Base-by-base conservation (phyloP, 345 rosid genomes). In the Cardamine resedifolia region DNA sequence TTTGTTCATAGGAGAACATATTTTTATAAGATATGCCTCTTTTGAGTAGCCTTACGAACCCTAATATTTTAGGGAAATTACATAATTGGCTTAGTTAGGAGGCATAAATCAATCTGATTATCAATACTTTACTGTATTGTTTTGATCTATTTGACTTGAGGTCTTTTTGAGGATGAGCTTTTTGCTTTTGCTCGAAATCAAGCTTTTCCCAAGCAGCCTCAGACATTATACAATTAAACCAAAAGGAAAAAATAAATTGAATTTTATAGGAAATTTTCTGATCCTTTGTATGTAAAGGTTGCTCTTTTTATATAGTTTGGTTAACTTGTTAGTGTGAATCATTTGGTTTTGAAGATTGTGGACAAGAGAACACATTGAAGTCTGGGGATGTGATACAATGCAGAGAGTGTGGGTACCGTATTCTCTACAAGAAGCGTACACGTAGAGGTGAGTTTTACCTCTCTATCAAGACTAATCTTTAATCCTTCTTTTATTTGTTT, bases 351-450 rank as follows among this genome's bases (percentile, higher is more conserved):
- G 34, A 68, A 76, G 96, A 94, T 74, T 94, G 97, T 75, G 97
- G 98, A 31, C 81, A 85, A 76, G 97, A 91, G 74, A 87, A 84
- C 60, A 83, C 87, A 7, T 55, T 88, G 82, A 89, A 89, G 90
- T 66, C 88, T 1, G 97, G 90, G 4, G 97, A 91, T 70, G 90
- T 89, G 51, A 85, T 91, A n/a, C 95, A 91, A 64, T 94, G 98
- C 88, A 73, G 91, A 7, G 97, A 94, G 79, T 91, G 98, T 55
- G 98, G 97, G 30, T 89, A 89, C 70, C 96, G 97, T 76, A 91
- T 91, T 31, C 85, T 91, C 6, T 91, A 86, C 82, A 91, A 94
- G 88, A 91, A 94, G 84, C 95, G 98, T 38, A 88, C 96, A 53
- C 96, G 98, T 50, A 83, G 91, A 76, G 87, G 98, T 93, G 68